phyloP scores from a whole-genome alignment of 176 grass and related monocot genomes.

The Musa troglodytarum region DNA sequence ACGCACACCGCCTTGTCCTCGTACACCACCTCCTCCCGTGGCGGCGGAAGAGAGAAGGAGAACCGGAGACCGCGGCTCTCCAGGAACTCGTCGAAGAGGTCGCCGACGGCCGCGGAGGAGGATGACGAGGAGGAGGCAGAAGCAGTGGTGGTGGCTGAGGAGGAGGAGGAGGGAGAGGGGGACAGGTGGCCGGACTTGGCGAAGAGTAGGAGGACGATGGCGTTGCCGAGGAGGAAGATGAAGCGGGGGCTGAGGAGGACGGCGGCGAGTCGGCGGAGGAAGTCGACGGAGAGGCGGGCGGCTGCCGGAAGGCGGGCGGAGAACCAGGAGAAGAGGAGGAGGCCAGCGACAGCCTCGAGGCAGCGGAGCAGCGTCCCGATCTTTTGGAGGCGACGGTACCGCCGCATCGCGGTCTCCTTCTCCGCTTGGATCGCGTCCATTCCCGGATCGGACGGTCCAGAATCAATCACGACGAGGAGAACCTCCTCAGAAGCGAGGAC shows the following conservation, averaged over 20 bases:
- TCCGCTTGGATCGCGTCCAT: conserved; percentile 13
- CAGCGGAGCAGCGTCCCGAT: conserved; percentile 42
- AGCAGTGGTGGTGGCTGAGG: background rate
- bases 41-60: background rate
- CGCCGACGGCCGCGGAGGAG: background rate
- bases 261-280: conserved; percentile 28
- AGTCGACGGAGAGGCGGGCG: conserved; percentile 25
- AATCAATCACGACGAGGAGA: background rate
- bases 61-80: no score
- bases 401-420: conserved; percentile 17
- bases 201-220: conserved; percentile 79
- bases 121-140: background rate
- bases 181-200: conserved; percentile 37
- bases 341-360: conserved; percentile 41
- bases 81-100: background rate
- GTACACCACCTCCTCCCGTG: conserved; percentile 1
- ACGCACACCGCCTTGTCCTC: conserved; percentile 42
- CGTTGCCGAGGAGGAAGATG: conserved; percentile 69
- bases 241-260: conserved; percentile 58
- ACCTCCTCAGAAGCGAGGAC: no score
- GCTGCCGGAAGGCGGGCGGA: conserved; percentile 34
- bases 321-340: conserved; percentile 49
- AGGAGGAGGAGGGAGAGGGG: background rate
- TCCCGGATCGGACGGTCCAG: background rate
- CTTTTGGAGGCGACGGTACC: conserved; percentile 11